Conservation (phyloP, 2,329 filamentous ascomycete genomes). For the Talaromyces albobiverticillius region DNA sequence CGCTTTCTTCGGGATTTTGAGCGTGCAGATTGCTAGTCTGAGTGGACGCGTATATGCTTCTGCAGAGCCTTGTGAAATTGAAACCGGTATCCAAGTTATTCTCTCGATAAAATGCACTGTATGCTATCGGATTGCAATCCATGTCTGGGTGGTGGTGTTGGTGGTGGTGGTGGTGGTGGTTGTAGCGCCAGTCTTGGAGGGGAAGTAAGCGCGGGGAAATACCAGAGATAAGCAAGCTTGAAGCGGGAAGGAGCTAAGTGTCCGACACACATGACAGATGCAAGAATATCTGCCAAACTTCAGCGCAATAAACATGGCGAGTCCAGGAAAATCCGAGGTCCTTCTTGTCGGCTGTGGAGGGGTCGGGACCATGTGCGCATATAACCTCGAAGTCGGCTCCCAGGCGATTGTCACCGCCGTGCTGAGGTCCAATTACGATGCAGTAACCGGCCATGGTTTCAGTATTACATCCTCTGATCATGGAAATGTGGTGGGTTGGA, state of each 20-base stretch:
- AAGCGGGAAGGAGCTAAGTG: too few species aligned
- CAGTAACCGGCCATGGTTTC: constrained; percentile 51
- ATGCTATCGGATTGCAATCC: too few species aligned
- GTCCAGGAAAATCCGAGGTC: constrained; percentile 36
- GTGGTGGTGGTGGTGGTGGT: too few species aligned
- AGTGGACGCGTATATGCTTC: neutral
- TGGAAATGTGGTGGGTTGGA: constrained; percentile 44
- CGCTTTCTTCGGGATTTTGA: neutral
- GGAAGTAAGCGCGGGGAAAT: too few species aligned
- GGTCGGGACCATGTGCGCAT: constrained; percentile 57
- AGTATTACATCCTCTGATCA: constrained; percentile 56
- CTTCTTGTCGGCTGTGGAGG: constrained; percentile 57
- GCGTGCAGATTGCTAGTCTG: neutral
- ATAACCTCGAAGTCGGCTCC: constrained; percentile 53
- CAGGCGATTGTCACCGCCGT: constrained; percentile 54
- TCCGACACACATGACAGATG: too few species aligned
- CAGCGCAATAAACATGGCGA: neutral
- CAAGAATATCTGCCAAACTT: too few species aligned
- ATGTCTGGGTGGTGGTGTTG: too few species aligned
- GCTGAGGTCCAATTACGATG: constrained; percentile 56
- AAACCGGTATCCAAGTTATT: too few species aligned
- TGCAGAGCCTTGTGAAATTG: neutral
- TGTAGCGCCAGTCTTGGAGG: too few species aligned
- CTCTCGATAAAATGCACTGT: too few species aligned
- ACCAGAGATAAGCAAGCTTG: too few species aligned